These are phyloP conservation scores for Neocatenulostroma microsporum DNA, from an alignment of 2,329 filamentous ascomycete species.

Conservation along the genomic window DNA sequence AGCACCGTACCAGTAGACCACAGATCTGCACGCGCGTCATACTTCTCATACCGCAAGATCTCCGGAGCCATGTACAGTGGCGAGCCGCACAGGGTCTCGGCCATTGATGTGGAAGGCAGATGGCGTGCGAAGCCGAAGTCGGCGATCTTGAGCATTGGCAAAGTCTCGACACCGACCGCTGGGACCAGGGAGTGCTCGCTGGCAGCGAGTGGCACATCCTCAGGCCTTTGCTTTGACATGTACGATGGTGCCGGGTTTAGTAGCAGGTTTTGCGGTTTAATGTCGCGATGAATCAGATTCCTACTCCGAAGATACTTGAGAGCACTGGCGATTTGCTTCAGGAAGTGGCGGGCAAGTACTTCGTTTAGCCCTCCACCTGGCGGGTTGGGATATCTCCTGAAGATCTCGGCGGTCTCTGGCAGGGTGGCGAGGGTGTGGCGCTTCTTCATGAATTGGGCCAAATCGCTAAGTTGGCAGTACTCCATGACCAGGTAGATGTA, in stretches of 20 bases:
- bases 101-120: conserved; percentile 79
- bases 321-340: conserved; percentile 89
- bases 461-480: conserved; percentile 89
- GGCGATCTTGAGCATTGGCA: conserved; percentile 95
- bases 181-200: conserved; percentile 76
- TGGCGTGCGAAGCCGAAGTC: conserved; percentile 98
- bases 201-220: conserved; percentile 64
- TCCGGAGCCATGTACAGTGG: conserved; percentile 98
- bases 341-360: conserved; percentile 90
- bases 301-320: conserved; percentile 76
- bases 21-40: conserved; percentile 91
- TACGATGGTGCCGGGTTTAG: conserved; percentile 71
- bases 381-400: conserved; percentile 82
- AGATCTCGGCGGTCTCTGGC: conserved; percentile 79
- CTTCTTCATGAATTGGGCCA: conserved; percentile 95
- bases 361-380: conserved; percentile 83
- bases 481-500: conserved; percentile 99
- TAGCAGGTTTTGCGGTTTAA: conserved; percentile 94
- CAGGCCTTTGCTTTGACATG: conserved; percentile 56
- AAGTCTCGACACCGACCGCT: conserved; percentile 67
- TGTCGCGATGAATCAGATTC: conserved; percentile 90
- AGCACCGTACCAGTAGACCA: conserved; percentile 97
- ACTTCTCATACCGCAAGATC: conserved; percentile 93
- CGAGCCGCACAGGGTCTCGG: conserved; percentile 92
- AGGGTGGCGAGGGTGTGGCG: conserved; percentile 72